A percentile compares a stretch with the other conserved stretches of the same genome.
These are phyloP conservation scores for Chlorella sp. DNA, from an alignment of 139 green algal genomes.

Conservation along the genomic window DNA sequence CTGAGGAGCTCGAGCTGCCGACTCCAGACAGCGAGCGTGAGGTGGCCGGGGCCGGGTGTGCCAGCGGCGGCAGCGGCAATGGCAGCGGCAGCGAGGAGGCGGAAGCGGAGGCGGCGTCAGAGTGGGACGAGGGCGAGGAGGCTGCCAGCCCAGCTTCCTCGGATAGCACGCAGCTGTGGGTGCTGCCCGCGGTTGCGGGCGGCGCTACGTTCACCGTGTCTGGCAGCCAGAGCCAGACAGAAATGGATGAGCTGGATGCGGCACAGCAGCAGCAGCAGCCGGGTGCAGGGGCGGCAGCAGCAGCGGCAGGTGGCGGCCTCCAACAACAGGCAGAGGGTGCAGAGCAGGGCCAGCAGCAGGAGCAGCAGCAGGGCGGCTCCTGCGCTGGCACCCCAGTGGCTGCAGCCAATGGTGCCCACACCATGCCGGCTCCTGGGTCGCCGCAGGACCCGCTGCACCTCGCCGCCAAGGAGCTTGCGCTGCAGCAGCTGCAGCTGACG, in stretches of 20 bases:
- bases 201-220: constrained; percentile 22
- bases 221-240: constrained; percentile 20
- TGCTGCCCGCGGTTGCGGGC: constrained; percentile 18
- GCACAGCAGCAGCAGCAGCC: constrained; percentile 5
- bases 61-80: not conserved
- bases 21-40: not conserved
- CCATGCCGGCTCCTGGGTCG: not conserved
- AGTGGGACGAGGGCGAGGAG: not conserved
- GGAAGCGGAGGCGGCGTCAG: not conserved
- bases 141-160: not conserved
- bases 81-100: not conserved
- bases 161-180: constrained; percentile 26
- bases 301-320: not conserved
- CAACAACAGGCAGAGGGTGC: not conserved
- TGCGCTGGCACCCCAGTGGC: not conserved
- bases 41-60: not conserved
- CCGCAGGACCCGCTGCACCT: constrained; percentile 45
- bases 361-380: not conserved
- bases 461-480: constrained; percentile 28
- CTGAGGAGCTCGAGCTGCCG: not conserved
- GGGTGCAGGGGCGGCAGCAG: not conserved
- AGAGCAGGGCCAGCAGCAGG: not conserved
- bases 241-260: not conserved
- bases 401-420: not conserved
- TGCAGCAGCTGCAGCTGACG: constrained; percentile 21